Conservation (phyloP, 2,329 filamentous ascomycete species). For the Septoria petroselini region DNA sequence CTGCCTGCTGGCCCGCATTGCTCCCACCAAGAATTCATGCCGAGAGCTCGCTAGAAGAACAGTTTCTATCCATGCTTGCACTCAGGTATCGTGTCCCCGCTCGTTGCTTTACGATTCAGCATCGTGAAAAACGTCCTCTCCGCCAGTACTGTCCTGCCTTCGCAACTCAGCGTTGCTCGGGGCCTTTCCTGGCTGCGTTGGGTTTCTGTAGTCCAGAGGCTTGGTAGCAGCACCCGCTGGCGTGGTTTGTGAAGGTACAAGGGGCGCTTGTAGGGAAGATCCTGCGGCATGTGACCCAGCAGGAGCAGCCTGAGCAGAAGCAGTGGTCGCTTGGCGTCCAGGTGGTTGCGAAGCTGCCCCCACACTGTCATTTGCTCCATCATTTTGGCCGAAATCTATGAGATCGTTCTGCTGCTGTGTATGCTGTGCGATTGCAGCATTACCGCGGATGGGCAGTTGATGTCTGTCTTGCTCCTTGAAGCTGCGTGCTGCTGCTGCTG, state of each 20-base stretch:
- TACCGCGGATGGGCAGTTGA: not conserved
- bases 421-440: conserved; percentile 20
- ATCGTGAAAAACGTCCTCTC: conserved; percentile 50
- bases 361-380: conserved; percentile 23
- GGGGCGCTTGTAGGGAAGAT: conserved; percentile 19
- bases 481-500: conserved; percentile 7
- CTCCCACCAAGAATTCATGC: not conserved
- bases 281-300: conserved; percentile 11
- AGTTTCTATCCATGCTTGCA: not conserved
- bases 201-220: conserved; percentile 16
- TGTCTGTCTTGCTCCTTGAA: not conserved
- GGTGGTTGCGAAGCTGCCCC: conserved; percentile 17
- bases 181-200: conserved; percentile 6
- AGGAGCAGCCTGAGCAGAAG: conserved; percentile 7
- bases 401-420: conserved; percentile 43
- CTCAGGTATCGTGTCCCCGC: not conserved
- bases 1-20: not conserved
- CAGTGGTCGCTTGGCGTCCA: conserved; percentile 10
- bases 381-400: conserved; percentile 57
- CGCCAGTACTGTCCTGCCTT: conserved; percentile 42
- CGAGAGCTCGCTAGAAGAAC: conserved; percentile 3
- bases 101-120: conserved; percentile 38
- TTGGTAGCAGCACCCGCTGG: conserved; percentile 14
- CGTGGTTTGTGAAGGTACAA: conserved; percentile 15
- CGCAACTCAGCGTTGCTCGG: conserved; percentile 25